phyloP scores from a whole-genome alignment of 768 basidiomycete genomes.

The Pluteus cervinus region DNA sequence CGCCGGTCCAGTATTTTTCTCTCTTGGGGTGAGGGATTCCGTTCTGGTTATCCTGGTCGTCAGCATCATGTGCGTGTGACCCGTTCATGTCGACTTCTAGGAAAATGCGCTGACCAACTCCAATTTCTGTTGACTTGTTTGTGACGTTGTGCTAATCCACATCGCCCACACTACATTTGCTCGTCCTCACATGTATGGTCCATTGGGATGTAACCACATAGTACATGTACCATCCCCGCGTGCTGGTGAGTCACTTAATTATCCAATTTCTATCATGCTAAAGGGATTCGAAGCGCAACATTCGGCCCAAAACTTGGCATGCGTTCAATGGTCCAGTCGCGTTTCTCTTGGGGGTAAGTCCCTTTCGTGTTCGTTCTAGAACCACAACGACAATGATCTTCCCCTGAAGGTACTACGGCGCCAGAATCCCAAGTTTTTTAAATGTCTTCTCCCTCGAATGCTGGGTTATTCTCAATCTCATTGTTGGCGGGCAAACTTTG shows the following conservation, averaged over 20 bases:
- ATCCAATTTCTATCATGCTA: neutral
- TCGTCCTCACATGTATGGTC: slow-evolving; percentile 1
- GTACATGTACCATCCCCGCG: slow-evolving; percentile 46
- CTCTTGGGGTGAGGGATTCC: slow-evolving; percentile 45
- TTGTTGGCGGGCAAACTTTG: slow-evolving; percentile 65
- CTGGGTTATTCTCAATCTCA: slow-evolving; percentile 61
- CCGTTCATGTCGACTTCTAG: neutral
- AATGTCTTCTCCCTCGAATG: slow-evolving; percentile 59
- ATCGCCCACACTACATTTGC: neutral
- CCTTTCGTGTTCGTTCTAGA: neutral
- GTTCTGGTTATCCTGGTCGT: slow-evolving; percentile 41
- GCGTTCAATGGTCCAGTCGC: slow-evolving; percentile 70
- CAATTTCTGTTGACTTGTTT: slow-evolving; percentile 3
- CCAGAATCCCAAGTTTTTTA: slow-evolving; percentile 43
- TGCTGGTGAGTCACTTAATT: slow-evolving; percentile 43
- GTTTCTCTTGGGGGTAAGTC: slow-evolving; percentile 24
- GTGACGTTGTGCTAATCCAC: slow-evolving; percentile 5
- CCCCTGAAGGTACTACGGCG: slow-evolving; percentile 47
- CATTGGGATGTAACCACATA: slow-evolving; percentile 25
- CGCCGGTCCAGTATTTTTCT: slow-evolving; percentile 53
- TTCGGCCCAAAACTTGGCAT: slow-evolving; percentile 80
- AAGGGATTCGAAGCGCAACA: slow-evolving; percentile 31
- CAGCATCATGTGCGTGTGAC: slow-evolving; percentile 32
- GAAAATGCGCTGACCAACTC: neutral
- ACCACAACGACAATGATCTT: slow-evolving; percentile 1